These are phyloP conservation scores for Puccinia coronata DNA, from an alignment of 1,284 basidiomycete genomes.

Conservation along the genomic window DNA sequence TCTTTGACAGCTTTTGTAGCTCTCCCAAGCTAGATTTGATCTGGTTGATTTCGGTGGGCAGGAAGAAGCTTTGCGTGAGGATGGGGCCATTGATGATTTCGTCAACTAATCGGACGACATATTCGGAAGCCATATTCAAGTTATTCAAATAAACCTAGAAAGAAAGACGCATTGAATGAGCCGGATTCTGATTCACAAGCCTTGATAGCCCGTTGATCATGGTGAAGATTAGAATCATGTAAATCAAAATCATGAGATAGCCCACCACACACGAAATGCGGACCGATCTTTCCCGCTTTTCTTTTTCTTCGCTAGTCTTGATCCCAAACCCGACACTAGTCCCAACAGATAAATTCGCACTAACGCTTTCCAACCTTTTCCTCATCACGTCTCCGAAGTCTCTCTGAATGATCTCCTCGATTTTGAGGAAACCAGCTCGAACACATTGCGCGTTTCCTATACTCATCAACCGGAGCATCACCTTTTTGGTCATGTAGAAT, in stretches of 20 bases:
- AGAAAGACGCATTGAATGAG: neutral
- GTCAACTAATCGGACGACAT: slow-evolving; percentile 75
- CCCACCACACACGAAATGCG: slow-evolving; percentile 76
- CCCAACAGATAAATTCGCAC: slow-evolving; percentile 55
- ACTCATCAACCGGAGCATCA: slow-evolving; percentile 72
- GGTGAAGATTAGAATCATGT: neutral
- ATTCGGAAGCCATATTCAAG: slow-evolving; percentile 78
- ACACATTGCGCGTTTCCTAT: slow-evolving; percentile 70
- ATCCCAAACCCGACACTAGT: slow-evolving; percentile 60
- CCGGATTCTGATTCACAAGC: no score
- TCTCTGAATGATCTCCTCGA: slow-evolving; percentile 73
- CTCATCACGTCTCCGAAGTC: slow-evolving; percentile 77
- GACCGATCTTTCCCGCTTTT: slow-evolving; percentile 75
- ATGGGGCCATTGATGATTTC: slow-evolving; percentile 68
- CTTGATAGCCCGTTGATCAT: no score
- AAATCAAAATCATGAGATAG: slow-evolving; percentile 48
- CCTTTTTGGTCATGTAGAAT: slow-evolving; percentile 86
- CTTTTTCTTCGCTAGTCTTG: slow-evolving; percentile 62
- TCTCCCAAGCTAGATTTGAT: slow-evolving; percentile 63
- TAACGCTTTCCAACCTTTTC: slow-evolving; percentile 71
- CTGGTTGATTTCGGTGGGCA: slow-evolving; percentile 65
- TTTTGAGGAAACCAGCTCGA: slow-evolving; percentile 66
- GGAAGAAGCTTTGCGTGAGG: slow-evolving; percentile 70
- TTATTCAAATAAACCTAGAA: slow-evolving; percentile 80
- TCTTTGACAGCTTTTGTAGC: slow-evolving; percentile 66